Conservation (phyloP, 148 eudicot species). For the Oxyria digyna region DNA sequence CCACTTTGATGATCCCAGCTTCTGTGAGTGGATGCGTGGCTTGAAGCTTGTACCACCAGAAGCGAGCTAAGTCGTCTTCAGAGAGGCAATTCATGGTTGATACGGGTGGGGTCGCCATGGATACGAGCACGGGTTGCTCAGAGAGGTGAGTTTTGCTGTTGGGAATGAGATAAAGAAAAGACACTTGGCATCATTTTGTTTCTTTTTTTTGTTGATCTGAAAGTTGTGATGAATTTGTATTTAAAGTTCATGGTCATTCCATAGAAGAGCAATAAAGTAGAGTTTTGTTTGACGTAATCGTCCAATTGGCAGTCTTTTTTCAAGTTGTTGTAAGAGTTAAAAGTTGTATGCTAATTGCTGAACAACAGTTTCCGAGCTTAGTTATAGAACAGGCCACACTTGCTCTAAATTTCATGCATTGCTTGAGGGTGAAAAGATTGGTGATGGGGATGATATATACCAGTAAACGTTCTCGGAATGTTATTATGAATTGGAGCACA, state of each 20-base stretch:
- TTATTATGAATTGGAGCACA: too few relatives aligned
- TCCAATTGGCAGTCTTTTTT: too few relatives aligned
- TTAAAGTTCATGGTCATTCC: neutral
- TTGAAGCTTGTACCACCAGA: constrained; percentile 87
- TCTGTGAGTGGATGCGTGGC: constrained; percentile 96
- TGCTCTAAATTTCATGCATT: neutral
- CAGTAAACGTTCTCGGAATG: neutral
- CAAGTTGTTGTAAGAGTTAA: too few relatives aligned
- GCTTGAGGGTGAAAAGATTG: neutral
- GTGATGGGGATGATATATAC: neutral
- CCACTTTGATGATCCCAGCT: constrained; percentile 92
- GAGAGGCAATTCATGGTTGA: too few relatives aligned
- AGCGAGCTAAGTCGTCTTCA: constrained; percentile 19
- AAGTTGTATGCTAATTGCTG: too few relatives aligned
- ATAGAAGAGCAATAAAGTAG: constrained; percentile 2
- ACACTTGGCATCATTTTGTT: neutral
- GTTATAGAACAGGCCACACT: too few relatives aligned
- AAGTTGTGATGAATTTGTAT: constrained; percentile 1
- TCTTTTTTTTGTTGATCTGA: neutral
- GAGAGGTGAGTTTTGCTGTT: neutral
- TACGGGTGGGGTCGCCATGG: too few relatives aligned
- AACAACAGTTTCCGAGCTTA: neutral
- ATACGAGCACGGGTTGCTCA: too few relatives aligned
- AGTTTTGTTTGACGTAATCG: neutral
- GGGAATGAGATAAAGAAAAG: neutral